These are phyloP conservation scores for Gossypium raimondii DNA, from an alignment of 345 rosid species.

Conservation along the genomic window DNA sequence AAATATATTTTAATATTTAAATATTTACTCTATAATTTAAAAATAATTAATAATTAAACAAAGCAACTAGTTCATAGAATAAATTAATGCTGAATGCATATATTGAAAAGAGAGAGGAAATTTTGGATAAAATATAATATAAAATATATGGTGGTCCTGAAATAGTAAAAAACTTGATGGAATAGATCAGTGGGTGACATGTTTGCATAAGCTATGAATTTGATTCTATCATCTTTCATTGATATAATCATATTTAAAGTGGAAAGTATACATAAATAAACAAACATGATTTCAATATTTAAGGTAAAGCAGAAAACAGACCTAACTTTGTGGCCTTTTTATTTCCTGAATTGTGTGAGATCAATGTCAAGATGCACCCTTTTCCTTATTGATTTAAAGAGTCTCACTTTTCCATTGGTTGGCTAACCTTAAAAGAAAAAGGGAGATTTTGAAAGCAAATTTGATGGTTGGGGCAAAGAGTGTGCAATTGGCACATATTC, in stretches of 20 bases:
- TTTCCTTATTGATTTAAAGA: neutral
- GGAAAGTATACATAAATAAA: neutral
- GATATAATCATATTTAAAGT: constrained; percentile 4
- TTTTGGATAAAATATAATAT: neutral
- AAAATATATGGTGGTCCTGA: neutral
- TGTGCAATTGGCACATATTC: constrained; percentile 29
- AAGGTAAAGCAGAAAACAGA: neutral
- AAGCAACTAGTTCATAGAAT: no score
- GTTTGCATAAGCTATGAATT: constrained; percentile 21
- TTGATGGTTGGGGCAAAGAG: constrained; percentile 27
- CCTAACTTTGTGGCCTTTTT: constrained; percentile 4
- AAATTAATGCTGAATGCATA: no score
- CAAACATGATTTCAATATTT: neutral
- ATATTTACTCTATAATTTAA: no score
- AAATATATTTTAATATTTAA: no score
- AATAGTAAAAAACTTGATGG: constrained; percentile 18
- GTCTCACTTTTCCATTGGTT: constrained; percentile 18
- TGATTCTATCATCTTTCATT: constrained; percentile 29
- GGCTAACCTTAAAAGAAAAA: constrained; percentile 15
- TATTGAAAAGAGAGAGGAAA: no score
- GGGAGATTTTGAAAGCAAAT: constrained; percentile 31
- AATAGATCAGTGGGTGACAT: constrained; percentile 15
- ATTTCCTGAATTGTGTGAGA: neutral
- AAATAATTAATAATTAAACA: no score
- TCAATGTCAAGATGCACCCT: neutral